Evolutionary conservation across 768 basidiomycete genomes (phyloP).

Genomic region (Lepiota subincarnata): DNA sequence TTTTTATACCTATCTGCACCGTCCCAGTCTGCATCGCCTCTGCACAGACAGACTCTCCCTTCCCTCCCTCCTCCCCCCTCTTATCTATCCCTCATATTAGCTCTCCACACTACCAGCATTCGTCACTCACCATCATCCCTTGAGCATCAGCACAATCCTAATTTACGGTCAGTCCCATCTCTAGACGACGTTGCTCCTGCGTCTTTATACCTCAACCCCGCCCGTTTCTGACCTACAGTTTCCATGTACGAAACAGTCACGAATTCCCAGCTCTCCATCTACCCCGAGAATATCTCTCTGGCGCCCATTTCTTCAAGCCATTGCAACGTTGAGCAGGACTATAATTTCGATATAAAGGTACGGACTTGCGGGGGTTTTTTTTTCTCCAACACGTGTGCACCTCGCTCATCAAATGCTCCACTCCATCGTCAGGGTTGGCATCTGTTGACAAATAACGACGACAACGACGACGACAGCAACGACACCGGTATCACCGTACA

Average conservation of each 20-base stretch:
- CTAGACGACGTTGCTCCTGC: slow-evolving; percentile 9
- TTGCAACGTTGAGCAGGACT: slow-evolving; percentile 4
- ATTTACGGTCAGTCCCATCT: slow-evolving; percentile 41
- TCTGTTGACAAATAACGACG: slow-evolving; percentile 32
- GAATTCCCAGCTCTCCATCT: slow-evolving; percentile 23
- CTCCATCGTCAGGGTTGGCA: slow-evolving; percentile 42
- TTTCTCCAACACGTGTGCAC: slow-evolving; percentile 8
- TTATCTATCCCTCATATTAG: slow-evolving; percentile 26
- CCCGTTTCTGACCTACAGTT: slow-evolving; percentile 34
- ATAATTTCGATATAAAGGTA: slow-evolving; percentile 8
- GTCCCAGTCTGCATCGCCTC: background rate
- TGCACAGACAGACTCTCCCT: background rate
- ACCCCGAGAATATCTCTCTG: slow-evolving; percentile 18
- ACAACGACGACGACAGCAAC: slow-evolving; percentile 8
- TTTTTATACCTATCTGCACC: slow-evolving; percentile 26
- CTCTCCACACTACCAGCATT: slow-evolving; percentile 23
- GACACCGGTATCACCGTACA: slow-evolving; percentile 27
- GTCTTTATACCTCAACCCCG: slow-evolving; percentile 21
- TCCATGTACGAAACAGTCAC: slow-evolving; percentile 73
- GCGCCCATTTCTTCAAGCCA: slow-evolving; percentile 4
- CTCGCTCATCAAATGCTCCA: slow-evolving; percentile 13
- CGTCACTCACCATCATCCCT: slow-evolving; percentile 23
- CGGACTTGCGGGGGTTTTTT: background rate
- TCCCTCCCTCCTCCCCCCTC: slow-evolving; percentile 15
- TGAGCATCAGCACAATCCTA: slow-evolving; percentile 21